Conservation (phyloP, 192 early-diverging fungal species). For the Powellomyces hirtus region DNA sequence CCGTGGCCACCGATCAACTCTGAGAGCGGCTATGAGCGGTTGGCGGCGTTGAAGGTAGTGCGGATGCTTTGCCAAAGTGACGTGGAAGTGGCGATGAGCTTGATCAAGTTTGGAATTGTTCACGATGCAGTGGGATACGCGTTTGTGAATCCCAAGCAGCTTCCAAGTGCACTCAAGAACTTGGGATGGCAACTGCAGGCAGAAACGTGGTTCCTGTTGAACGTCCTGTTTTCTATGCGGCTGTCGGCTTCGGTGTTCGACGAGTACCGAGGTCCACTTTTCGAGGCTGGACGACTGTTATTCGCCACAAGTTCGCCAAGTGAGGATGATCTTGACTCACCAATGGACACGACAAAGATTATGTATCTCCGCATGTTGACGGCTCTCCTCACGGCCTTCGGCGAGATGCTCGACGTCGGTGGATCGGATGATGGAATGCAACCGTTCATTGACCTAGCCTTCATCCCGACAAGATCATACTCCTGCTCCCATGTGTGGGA, state of each 20-base stretch:
- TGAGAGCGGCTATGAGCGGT: background rate
- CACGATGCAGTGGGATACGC: conserved; percentile 18
- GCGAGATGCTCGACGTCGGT: conserved; percentile 24
- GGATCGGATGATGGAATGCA: conserved; percentile 28
- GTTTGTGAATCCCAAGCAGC: background rate
- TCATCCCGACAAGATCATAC: background rate
- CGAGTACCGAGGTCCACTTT: conserved; percentile 24
- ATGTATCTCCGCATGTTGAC: conserved; percentile 22
- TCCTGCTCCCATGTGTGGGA: background rate
- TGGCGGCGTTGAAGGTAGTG: conserved; percentile 1
- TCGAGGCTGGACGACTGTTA: background rate
- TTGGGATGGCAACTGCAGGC: background rate
- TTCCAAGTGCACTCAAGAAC: background rate
- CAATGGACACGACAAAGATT: background rate
- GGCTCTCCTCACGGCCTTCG: conserved; percentile 9
- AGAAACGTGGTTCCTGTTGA: conserved; percentile 13
- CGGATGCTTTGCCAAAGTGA: conserved; percentile 27
- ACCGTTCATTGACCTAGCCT: conserved; percentile 23
- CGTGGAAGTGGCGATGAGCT: conserved; percentile 15
- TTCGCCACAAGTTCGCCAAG: background rate
- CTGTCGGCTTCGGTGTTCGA: conserved; percentile 21
- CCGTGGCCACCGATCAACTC: background rate
- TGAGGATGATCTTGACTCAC: background rate
- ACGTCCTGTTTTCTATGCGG: conserved; percentile 22
- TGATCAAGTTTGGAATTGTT: conserved; percentile 16